Conservation (phyloP, 2,329 filamentous ascomycete species). For the Xylaria hypoxylon region DNA sequence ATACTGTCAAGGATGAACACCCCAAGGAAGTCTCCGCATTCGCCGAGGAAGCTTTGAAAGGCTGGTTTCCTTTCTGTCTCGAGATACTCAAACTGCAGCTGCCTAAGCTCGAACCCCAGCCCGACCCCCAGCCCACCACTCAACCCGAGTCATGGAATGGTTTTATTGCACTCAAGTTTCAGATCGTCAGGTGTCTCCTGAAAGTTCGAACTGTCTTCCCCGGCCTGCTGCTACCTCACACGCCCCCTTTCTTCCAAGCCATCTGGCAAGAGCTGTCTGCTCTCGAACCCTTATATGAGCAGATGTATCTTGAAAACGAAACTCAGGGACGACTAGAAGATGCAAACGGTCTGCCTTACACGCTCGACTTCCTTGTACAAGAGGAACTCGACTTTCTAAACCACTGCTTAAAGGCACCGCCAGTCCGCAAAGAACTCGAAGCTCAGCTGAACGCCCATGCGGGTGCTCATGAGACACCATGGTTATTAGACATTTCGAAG, state of each 20-base stretch:
- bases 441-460: conserved; percentile 75
- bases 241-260: conserved; percentile 82
- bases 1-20: conserved; percentile 96
- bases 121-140: conserved; percentile 62
- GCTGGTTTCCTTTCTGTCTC: conserved; percentile 92
- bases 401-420: conserved; percentile 86
- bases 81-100: conserved; percentile 79
- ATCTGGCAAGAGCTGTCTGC: conserved; percentile 89
- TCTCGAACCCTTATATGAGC: conserved; percentile 78
- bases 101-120: conserved; percentile 72
- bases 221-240: conserved; percentile 83
- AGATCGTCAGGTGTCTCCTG: conserved; percentile 93
- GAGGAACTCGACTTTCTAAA: conserved; percentile 97
- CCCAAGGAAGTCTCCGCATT: conserved; percentile 87
- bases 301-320: conserved; percentile 87
- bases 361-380: conserved; percentile 89
- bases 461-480: conserved; percentile 73
- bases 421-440: conserved; percentile 90
- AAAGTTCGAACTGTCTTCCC: conserved; percentile 89
- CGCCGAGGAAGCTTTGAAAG: conserved; percentile 83
- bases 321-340: conserved; percentile 90
- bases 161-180: conserved; percentile 86
- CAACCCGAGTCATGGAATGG: conserved; percentile 81
- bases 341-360: conserved; percentile 91
- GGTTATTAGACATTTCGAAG: conserved; percentile 90